These are phyloP conservation scores for Hymenoscyphus infarciens DNA, from an alignment of 2,329 filamentous ascomycete genomes.

Conservation along the genomic window DNA sequence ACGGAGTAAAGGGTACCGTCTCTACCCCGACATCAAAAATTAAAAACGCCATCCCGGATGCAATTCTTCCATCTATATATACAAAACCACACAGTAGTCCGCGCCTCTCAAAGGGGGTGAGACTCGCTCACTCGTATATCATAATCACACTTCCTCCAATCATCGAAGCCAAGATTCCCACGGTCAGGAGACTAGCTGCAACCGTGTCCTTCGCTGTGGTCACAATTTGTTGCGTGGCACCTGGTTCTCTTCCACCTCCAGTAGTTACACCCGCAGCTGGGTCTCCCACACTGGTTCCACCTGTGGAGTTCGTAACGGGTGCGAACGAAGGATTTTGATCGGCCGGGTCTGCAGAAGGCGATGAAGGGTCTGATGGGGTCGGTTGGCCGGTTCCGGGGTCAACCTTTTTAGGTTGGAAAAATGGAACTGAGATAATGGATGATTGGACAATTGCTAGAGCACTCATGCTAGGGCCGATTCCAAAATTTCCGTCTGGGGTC, in stretches of 20 bases:
- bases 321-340: constrained; percentile 27
- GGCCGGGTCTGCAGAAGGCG: constrained; percentile 16
- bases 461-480: constrained; percentile 69
- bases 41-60: constrained; percentile 1
- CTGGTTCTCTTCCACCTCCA: not conserved
- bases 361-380: not conserved
- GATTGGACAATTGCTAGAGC: constrained; percentile 62
- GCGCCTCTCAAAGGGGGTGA: not conserved
- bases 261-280: constrained; percentile 24
- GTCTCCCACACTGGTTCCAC: constrained; percentile 52
- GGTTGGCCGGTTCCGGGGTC: not conserved
- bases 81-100: not conserved
- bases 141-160: constrained; percentile 54
- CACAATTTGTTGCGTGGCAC: constrained; percentile 5
- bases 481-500: constrained; percentile 53
- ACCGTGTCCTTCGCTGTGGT: constrained; percentile 56
- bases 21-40: not conserved
- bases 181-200: constrained; percentile 65
- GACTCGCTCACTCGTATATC: constrained; percentile 28
- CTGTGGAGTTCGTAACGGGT: constrained; percentile 48
- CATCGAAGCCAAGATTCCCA: constrained; percentile 49
- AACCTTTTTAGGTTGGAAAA: not conserved
- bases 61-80: constrained; percentile 4
- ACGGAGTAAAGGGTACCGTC: not conserved
- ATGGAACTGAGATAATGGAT: constrained; percentile 52